Base-by-base conservation (phyloP, 1,284 basidiomycete species). In the Wallemia hederae region DNA sequence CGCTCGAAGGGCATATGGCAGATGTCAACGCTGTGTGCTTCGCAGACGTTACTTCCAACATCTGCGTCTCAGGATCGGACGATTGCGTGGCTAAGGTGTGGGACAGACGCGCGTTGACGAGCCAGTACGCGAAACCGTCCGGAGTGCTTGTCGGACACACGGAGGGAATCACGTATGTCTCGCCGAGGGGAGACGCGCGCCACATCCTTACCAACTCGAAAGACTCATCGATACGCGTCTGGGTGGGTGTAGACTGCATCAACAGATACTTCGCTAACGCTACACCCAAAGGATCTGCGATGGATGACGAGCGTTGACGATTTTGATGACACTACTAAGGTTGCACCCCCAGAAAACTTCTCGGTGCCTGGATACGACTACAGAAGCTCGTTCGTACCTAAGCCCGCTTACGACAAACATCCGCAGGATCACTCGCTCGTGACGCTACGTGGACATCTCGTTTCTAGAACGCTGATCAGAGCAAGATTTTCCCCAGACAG, bases 191-290 rank as follows among this genome's bases (percentile, higher is more conserved):
- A 14, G 94, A 98, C 67, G 92, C 91, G 5, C 79, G 92, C 61
- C 97, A 98, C 69, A 76, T 94, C 61, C 81, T 97, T 33, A 91
- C 85, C n/a, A 98, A 98, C 68, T 89, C 89, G 59, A 98, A 98
- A 71, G 94, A 98, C 69, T 92, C 97, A 69, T 80, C 85, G 1
- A 74, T 88, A 60, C 81, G 89, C 26, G 72, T 98, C 27, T 98
- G 92, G 85, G n/a, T n/a, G n/a, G n/a, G n/a, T n/a, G n/a, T n/a
- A n/a, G n/a, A n/a, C n/a, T n/a, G n/a, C n/a, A n/a, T n/a, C n/a
- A n/a, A n/a, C n/a, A n/a, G n/a, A n/a, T n/a, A n/a, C n/a, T n/a
- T n/a, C n/a, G n/a, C n/a, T n/a, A n/a, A n/a, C n/a, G n/a, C n/a
- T n/a, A n/a, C n/a, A n/a, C n/a, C n/a, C n/a, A n/a, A n/a, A n/a